phyloP scores from a whole-genome alignment of 352 stramenopile species.

The Peronospora farinosa region DNA sequence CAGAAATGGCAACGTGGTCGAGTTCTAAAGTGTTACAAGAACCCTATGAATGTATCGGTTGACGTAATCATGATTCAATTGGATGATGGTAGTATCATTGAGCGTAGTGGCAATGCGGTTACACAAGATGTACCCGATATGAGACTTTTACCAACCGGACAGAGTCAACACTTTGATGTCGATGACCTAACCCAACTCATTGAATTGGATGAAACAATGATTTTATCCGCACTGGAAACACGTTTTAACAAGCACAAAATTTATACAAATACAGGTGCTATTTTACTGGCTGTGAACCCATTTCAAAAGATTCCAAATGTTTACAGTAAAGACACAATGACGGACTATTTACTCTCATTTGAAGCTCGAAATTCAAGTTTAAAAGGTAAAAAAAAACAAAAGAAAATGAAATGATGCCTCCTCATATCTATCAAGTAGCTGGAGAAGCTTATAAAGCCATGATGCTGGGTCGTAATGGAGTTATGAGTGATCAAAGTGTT shows the following conservation, averaged over 20 bases:
- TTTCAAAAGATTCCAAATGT: conserved; percentile 63
- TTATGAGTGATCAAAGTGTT: conserved; percentile 71
- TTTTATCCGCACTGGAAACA: conserved; percentile 60
- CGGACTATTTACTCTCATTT: conserved; percentile 61
- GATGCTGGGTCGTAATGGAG: conserved; percentile 50
- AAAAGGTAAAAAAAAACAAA: conserved; percentile 22
- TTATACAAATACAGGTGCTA: conserved; percentile 81
- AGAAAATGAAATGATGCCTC: conserved; percentile 35
- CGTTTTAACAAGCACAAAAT: conserved; percentile 73
- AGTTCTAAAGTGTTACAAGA: conserved; percentile 62
- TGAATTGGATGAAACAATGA: conserved; percentile 61
- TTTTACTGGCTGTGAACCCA: conserved; percentile 80
- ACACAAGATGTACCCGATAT: conserved; percentile 37
- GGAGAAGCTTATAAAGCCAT: conserved; percentile 78
- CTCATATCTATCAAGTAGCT: conserved; percentile 83
- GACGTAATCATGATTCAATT: conserved; percentile 61
- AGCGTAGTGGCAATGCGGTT: conserved; percentile 41
- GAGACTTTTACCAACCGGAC: conserved; percentile 17
- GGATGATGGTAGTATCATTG: conserved; percentile 44
- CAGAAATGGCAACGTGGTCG: conserved; percentile 43
- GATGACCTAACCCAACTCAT: conserved; percentile 81
- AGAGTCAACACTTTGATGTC: conserved; percentile 39
- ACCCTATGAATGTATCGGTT: conserved; percentile 41
- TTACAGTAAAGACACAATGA: conserved; percentile 53
- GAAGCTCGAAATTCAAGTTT: conserved; percentile 35